Percentiles rank a stretch among this genome's conserved stretches.
Evolutionary conservation across 129 eudicot genomes (phyloP).

Genomic region (Pulicaria dysenterica): DNA sequence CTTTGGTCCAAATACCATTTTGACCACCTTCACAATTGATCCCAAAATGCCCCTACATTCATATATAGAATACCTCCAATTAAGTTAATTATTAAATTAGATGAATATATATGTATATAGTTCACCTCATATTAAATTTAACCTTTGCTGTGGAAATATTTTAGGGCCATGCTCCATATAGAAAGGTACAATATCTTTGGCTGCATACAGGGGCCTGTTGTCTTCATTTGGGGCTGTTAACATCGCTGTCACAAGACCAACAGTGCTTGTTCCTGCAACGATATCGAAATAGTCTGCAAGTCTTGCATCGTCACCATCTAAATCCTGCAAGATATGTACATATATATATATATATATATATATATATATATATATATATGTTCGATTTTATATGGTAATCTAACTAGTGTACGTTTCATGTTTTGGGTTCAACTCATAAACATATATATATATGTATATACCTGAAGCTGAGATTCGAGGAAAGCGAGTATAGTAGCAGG

Average conservation of each 20-base stretch:
- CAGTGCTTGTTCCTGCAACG: constrained; percentile 66
- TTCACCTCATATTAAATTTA: neutral
- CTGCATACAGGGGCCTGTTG: constrained; percentile 56
- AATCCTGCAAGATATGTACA: constrained; percentile 34
- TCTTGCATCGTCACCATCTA: constrained; percentile 64
- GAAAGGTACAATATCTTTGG: constrained; percentile 61
- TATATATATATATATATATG: too few species aligned
- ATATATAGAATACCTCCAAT: too few species aligned
- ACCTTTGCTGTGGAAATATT: constrained; percentile 59
- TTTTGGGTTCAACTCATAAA: neutral
- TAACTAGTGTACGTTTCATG: too few species aligned
- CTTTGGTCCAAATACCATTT: constrained; percentile 39
- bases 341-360: too few species aligned
- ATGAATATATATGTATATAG: neutral
- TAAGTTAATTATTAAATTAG: neutral
- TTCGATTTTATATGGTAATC: too few species aligned
- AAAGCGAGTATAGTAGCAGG: constrained; percentile 51
- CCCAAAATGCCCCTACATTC: constrained; percentile 35
- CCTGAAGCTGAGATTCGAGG: constrained; percentile 66
- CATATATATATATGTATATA: too few species aligned
- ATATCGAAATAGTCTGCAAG: constrained; percentile 72
- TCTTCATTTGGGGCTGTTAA: constrained; percentile 54
- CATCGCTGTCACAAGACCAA: constrained; percentile 69
- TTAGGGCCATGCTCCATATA: constrained; percentile 54
- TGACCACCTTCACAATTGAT: constrained; percentile 15